These are phyloP conservation scores for Phytophthora lateralis DNA, from an alignment of 352 stramenopile species.

Conservation along the genomic window DNA sequence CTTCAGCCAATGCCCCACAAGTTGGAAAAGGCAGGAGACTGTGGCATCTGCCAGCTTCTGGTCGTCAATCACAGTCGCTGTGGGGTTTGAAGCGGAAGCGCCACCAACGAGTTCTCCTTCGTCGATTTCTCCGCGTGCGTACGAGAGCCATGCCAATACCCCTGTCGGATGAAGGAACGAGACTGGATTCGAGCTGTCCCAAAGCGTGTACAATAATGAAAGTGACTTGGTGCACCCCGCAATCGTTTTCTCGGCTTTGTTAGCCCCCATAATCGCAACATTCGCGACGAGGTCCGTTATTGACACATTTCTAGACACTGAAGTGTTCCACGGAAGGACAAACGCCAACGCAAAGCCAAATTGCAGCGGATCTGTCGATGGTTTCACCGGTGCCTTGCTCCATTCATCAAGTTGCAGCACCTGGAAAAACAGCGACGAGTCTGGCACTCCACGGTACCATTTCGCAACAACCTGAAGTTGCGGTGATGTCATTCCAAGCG, in stretches of 20 bases:
- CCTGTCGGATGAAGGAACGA: conserved; percentile 49
- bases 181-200: conserved; percentile 37
- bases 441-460: conserved; percentile 51
- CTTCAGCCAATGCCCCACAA: conserved; percentile 52
- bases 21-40: conserved; percentile 45
- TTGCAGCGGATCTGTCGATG: conserved; percentile 36
- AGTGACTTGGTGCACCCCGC: conserved; percentile 38
- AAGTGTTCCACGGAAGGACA: conserved; percentile 40
- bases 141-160: conserved; percentile 35
- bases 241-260: conserved; percentile 13
- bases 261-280: conserved; percentile 13
- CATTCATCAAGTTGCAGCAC: conserved; percentile 46
- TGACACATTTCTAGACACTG: conserved; percentile 32
- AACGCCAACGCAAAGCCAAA: conserved; percentile 54
- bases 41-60: conserved; percentile 17
- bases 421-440: conserved; percentile 54
- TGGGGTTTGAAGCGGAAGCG: conserved; percentile 13
- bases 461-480: conserved; percentile 35
- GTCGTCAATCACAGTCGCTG: conserved; percentile 19
- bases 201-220: conserved; percentile 44
- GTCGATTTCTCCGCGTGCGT: conserved; percentile 20
- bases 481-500: conserved; percentile 37
- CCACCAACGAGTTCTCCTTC: conserved; percentile 16
- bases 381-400: conserved; percentile 18
- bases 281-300: conserved; percentile 44